These are phyloP conservation scores for Vitis hybrid DNA, from an alignment of 177 flowering plant genomes.

Conservation along the genomic window DNA sequence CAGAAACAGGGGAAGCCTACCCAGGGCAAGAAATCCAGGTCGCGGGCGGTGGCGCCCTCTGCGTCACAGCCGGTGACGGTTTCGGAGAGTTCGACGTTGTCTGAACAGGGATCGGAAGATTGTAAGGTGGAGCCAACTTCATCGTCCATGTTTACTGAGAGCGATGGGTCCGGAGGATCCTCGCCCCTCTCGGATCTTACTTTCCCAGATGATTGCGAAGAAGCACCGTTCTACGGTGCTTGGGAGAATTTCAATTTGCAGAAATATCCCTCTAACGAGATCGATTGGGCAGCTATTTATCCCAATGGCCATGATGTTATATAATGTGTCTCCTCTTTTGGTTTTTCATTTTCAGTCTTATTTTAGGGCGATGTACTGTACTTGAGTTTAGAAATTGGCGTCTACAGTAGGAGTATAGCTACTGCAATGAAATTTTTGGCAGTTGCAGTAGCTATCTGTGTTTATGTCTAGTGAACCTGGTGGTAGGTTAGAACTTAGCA, in stretches of 20 bases:
- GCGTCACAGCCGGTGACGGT: conserved; percentile 15
- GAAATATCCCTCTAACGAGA: conserved; percentile 73
- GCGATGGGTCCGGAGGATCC: conserved; percentile 59
- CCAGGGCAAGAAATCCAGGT: conserved; percentile 4
- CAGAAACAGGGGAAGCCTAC: conserved; percentile 36
- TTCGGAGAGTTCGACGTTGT: neutral
- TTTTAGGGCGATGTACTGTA: neutral
- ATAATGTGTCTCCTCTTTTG: too few relatives aligned
- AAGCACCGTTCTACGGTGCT: conserved; percentile 32
- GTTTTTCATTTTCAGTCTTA: neutral
- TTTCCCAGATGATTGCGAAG: conserved; percentile 37
- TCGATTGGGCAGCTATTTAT: conserved; percentile 76
- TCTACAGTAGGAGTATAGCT: conserved; percentile 12
- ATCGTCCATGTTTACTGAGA: conserved; percentile 32
- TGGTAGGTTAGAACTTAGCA: too few relatives aligned
- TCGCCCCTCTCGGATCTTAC: conserved; percentile 67
- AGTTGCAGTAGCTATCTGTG: conserved; percentile 37
- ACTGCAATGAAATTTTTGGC: conserved; percentile 62
- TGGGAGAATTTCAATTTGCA: conserved; percentile 49
- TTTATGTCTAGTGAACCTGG: too few relatives aligned
- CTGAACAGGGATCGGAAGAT: neutral
- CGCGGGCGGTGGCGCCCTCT: conserved; percentile 3
- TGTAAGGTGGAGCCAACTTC: conserved; percentile 28
- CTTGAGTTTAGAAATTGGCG: conserved; percentile 3
- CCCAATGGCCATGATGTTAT: conserved; percentile 6